Base-by-base conservation (phyloP, 768 basidiomycete genomes). In the Kwoniella botswanensis region DNA sequence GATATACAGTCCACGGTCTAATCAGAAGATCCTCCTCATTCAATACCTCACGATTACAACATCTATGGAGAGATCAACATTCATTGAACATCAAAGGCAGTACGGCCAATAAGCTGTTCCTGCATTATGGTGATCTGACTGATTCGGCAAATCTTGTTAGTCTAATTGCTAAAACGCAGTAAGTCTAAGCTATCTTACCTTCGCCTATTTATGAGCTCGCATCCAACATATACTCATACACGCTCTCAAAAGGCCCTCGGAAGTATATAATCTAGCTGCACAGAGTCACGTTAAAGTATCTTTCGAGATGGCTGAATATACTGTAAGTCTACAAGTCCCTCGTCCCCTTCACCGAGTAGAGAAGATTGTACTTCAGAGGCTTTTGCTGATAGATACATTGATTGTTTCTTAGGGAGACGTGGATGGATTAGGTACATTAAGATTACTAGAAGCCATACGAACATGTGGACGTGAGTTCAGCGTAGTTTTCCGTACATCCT, bases 231-330 rank as follows among this genome's bases (percentile, higher is more conserved):
- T 26, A 26, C 26, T 26, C 26, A 26, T 26, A 26, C 26, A 26
- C 4, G 2, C 26, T 26, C 44, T 46, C 13, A 15, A 70, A 50
- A 72, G 71, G 26, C 95, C 95, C 2, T 91, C 93, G 22, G 96
- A 98, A 85, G 91, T 98, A 71, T 98, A 97, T 89, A 98, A 98
- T 84, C 90, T 98, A 63, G 95, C 94, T 56, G 95, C 95, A 17
- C 95, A 98, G 84, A 94, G 93, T 54, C 95, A 98, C 86, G 95
- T 98, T 86, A 98, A 98, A 85, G 95, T 98, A 74, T 97, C 94
- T 29, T 98, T 98, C 84, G 96, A 98, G 85, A 96, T 98, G 93
- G 93, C 95, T 26, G 95, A 98, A 85, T 98, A 98, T 86, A 98
- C 96, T 0, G 85, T 84, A 26, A 60, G 82, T 71, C 12, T 50